These are phyloP conservation scores for Udeniomyces megalosporus DNA, from an alignment of 768 basidiomycete genomes.

Conservation along the genomic window DNA sequence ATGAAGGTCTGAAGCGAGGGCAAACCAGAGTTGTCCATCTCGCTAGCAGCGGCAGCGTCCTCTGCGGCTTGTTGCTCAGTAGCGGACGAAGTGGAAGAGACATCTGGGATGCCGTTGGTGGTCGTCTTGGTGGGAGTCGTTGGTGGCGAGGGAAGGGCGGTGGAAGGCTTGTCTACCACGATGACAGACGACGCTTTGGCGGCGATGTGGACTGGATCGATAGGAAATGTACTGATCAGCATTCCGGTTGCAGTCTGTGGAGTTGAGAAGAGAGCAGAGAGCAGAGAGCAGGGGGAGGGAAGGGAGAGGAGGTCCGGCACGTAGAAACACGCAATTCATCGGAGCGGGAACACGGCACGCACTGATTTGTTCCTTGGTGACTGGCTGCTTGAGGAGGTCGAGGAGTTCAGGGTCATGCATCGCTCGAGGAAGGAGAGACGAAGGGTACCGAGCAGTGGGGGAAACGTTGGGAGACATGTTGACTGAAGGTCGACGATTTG, in stretches of 20 bases:
- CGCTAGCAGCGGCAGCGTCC: not conserved
- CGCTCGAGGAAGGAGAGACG: conserved; percentile 61
- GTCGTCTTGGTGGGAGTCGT: conserved; percentile 43
- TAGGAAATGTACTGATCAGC: not conserved
- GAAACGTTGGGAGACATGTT: conserved; percentile 9
- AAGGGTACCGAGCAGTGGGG: conserved; percentile 35
- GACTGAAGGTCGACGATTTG: not conserved
- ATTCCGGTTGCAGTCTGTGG: no score
- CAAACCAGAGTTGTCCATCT: conserved; percentile 2
- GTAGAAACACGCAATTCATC: no score
- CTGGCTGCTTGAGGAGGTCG: conserved; percentile 56
- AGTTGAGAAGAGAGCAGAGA: no score
- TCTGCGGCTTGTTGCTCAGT: not conserved
- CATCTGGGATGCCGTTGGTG: conserved; percentile 22
- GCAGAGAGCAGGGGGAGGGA: no score
- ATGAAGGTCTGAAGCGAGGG: conserved; percentile 75
- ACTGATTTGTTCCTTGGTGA: conserved; percentile 70
- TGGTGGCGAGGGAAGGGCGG: conserved; percentile 48
- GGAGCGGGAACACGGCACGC: not conserved
- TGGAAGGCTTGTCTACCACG: conserved; percentile 39
- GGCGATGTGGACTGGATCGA: conserved; percentile 47
- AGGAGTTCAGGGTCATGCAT: conserved; percentile 68
- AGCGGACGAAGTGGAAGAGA: not conserved
- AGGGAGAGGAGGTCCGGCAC: no score
- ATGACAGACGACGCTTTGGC: conserved; percentile 61